Evolutionary conservation across 306 rosid species (phyloP).

Genomic region (Betula pendula): DNA sequence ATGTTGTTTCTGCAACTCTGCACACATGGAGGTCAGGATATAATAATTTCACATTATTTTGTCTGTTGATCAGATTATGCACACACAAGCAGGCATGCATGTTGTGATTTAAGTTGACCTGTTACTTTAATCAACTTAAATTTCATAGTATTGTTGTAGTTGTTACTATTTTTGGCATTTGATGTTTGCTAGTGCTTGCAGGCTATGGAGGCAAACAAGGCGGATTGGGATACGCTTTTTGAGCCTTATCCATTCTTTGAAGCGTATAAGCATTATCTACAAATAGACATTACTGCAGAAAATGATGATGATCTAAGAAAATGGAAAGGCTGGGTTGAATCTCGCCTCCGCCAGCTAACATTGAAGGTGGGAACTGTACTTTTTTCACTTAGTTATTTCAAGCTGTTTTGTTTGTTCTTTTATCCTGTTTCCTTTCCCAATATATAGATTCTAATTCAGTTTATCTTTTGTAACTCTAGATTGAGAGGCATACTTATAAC

Average conservation of each 20-base stretch:
- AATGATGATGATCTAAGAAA: constrained; percentile 82
- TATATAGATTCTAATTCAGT: constrained; percentile 15
- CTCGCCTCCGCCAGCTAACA: constrained; percentile 92
- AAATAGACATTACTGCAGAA: constrained; percentile 75
- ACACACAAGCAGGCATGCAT: neutral
- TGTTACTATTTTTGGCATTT: neutral
- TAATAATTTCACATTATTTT: neutral
- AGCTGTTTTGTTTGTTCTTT: constrained; percentile 9
- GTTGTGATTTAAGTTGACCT: neutral
- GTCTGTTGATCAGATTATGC: neutral
- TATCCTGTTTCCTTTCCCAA: constrained; percentile 13
- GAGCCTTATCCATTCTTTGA: constrained; percentile 85
- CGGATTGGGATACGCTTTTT: constrained; percentile 92
- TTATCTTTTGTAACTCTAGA: constrained; percentile 45
- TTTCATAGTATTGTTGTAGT: neutral
- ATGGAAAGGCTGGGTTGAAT: constrained; percentile 99
- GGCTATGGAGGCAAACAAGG: constrained; percentile 83
- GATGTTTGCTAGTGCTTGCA: constrained; percentile 41
- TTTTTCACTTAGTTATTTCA: neutral
- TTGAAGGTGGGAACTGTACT: constrained; percentile 60
- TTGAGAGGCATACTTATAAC: constrained; percentile 74
- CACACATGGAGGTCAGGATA: neutral
- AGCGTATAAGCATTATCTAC: constrained; percentile 82
- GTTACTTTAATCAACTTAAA: neutral
- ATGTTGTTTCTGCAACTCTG: constrained; percentile 13